phyloP scores from a whole-genome alignment of 1,284 basidiomycete species.

The Ganoderma lingzhi region DNA sequence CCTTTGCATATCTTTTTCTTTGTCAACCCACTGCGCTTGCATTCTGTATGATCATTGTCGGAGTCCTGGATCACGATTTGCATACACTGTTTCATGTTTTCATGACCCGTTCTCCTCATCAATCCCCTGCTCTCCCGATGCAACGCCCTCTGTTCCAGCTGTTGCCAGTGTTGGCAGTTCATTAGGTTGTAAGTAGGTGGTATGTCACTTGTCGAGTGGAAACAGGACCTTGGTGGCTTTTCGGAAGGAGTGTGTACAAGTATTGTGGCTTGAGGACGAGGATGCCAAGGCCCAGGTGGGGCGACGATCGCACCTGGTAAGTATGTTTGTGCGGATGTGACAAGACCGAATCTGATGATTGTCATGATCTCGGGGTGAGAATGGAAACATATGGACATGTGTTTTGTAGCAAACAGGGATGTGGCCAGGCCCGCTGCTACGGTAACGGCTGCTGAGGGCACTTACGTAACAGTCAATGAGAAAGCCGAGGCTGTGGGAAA shows the following conservation, averaged over 20 bases:
- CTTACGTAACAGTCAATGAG: not conserved
- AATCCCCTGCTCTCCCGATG: not conserved
- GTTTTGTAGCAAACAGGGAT: not conserved
- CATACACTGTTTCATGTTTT: not conserved
- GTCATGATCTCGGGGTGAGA: not conserved
- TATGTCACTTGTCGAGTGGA: not conserved
- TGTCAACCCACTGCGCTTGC: conserved; percentile 1
- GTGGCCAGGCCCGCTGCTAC: not conserved
- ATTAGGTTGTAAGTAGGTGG: not conserved
- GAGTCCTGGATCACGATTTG: conserved; percentile 1
- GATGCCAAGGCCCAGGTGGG: not conserved
- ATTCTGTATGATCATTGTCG: conserved; percentile 3
- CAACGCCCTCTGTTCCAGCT: not conserved
- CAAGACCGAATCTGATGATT: not conserved
- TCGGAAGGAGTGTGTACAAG: not conserved
- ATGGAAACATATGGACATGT: not conserved
- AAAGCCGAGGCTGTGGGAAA: not conserved
- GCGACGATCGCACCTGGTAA: not conserved
- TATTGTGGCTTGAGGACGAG: not conserved
- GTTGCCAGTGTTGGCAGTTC: not conserved
- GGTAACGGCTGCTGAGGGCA: too few relatives aligned
- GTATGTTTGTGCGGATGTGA: not conserved
- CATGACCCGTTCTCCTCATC: not conserved
- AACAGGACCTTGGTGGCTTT: not conserved
- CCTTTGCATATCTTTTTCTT: conserved; percentile 1